Base-by-base conservation (phyloP, 257 asterid genomes). In the Lavandula angustifolia region DNA sequence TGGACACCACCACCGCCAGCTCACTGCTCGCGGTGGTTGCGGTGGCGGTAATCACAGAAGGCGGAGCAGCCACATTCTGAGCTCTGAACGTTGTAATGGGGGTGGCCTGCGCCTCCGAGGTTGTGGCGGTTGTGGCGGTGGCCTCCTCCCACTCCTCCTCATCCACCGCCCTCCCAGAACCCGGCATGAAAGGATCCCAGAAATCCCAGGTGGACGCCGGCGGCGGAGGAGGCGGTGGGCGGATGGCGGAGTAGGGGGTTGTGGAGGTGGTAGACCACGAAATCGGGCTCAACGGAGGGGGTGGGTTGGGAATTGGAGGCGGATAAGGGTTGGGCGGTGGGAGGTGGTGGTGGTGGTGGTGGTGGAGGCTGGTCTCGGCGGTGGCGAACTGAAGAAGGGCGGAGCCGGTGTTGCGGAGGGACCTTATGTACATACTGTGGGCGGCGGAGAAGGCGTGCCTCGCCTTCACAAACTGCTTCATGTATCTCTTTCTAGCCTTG, bases 111-210 rank as follows among this genome's bases (percentile, higher is more conserved):
- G 69, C 85, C 81, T 87, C 94, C 6, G 91, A 84, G n/a, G n/a
- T n/a, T n/a, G n/a, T n/a, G 5, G 62, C 63, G 12, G 79, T 64
- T 17, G 87, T 76, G 6, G 75, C 38, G 5, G 64, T 60, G 53
- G 79, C 74, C 72, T 81, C 96, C 58, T 81, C 95, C 96, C 96
- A 87, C 68, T 82, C 94, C 72, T 87, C 95, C 80, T 85, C 96
- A 0, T 82, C 83, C 5, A 44, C 89, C 1, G 94, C 77, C 76
- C 91, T 68, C 9, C 87, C 82, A 0, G 90, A 64, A 12, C 84
- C 49, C 0, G 92, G 97, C 80, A 85, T 74, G 53, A 92, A 89
- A 1, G 99, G 97, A 79, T 89, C 95, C 97, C 96, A 92, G 79
- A 89, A 89, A 72, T 92, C 97, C 99, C 97, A 92, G 37, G 86